phyloP scores from a whole-genome alignment of 2,329 filamentous ascomycete genomes.

The Pseudopyricularia cyperi region DNA sequence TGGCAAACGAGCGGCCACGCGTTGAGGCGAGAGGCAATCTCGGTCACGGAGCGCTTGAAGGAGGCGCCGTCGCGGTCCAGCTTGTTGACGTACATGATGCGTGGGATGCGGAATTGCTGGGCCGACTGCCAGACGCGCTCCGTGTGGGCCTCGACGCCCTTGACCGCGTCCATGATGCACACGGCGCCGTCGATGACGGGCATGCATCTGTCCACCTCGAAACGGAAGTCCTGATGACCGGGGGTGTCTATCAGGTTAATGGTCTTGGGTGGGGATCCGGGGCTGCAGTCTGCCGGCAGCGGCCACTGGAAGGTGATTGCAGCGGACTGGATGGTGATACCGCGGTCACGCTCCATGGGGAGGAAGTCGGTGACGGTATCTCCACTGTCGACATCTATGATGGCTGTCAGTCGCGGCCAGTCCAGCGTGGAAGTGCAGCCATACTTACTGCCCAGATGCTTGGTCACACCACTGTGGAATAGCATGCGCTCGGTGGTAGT shows the following conservation, averaged over 20 bases:
- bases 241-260: constrained; percentile 94
- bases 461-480: constrained; percentile 84
- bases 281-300: constrained; percentile 29
- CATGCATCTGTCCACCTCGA: constrained; percentile 85
- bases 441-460: constrained; percentile 59
- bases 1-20: constrained; percentile 88
- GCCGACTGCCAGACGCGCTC: constrained; percentile 94
- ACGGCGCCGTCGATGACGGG: constrained; percentile 21
- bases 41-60: constrained; percentile 74
- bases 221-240: constrained; percentile 93
- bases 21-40: constrained; percentile 66
- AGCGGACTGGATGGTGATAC: constrained; percentile 95
- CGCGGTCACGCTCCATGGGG: constrained; percentile 78
- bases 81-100: constrained; percentile 74
- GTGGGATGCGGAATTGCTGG: constrained; percentile 70
- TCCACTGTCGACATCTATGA: constrained; percentile 76
- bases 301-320: constrained; percentile 96
- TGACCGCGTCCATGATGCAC: constrained; percentile 22
- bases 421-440: too few relatives aligned
- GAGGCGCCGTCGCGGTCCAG: constrained; percentile 70
- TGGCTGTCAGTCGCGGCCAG: neutral
- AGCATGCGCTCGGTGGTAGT: constrained; percentile 99
- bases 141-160: constrained; percentile 78
- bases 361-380: constrained; percentile 97
- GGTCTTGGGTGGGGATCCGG: constrained; percentile 39